Evolutionary conservation across 1,284 basidiomycete species (phyloP).

Genomic region (Golubevia sp.): DNA sequence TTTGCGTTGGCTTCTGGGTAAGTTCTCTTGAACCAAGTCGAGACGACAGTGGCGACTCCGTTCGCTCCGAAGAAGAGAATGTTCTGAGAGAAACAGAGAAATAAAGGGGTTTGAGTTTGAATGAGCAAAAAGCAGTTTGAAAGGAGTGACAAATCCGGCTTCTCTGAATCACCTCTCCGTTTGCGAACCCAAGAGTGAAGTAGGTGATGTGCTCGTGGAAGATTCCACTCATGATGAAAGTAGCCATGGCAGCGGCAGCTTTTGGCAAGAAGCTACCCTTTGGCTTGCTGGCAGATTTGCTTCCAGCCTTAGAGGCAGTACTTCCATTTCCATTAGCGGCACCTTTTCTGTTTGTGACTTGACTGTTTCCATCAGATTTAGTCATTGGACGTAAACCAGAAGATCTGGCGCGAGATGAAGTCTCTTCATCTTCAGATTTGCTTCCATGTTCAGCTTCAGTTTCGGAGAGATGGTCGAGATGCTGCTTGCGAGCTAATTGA

Average conservation of each 20-base stretch:
- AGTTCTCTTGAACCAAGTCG: slow-evolving; percentile 44
- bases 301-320: no score
- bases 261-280: slow-evolving; percentile 32
- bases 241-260: slow-evolving; percentile 43
- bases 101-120: not conserved
- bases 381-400: no score
- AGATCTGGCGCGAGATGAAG: no score
- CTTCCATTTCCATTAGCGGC: no score
- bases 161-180: slow-evolving; percentile 19
- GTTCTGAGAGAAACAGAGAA: not conserved
- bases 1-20: slow-evolving; percentile 33
- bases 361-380: no score
- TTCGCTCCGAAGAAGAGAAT: slow-evolving; percentile 57
- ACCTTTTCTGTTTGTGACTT: no score
- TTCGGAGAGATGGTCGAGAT: slow-evolving; percentile 47
- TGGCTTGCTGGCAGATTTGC: no score
- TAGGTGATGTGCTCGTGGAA: slow-evolving; percentile 57
- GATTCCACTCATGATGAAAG: slow-evolving; percentile 47
- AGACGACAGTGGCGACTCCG: slow-evolving; percentile 44
- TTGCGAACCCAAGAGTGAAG: slow-evolving; percentile 43
- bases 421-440: slow-evolving; percentile 36
- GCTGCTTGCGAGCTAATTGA: slow-evolving; percentile 7
- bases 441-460: slow-evolving; percentile 36
- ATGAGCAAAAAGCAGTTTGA: no score
- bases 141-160: not conserved